Conservation (phyloP, 305 asterid species). For the Stenogyne calaminthoides region DNA sequence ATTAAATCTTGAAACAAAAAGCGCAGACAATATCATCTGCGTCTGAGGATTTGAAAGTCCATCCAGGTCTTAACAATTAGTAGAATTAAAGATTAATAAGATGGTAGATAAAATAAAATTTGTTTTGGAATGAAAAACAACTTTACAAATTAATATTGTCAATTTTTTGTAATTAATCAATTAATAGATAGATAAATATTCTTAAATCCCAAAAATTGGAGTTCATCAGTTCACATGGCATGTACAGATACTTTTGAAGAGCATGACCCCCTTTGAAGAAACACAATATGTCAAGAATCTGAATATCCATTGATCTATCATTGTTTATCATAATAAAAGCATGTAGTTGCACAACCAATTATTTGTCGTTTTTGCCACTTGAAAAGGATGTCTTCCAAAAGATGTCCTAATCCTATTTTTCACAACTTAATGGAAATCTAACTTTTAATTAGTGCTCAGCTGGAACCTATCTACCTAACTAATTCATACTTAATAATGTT, state of each 20-base stretch:
- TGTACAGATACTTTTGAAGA: not conserved
- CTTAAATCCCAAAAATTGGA: not conserved
- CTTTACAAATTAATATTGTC: no score
- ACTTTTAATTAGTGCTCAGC: not conserved
- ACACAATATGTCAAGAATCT: slow-evolving; percentile 19
- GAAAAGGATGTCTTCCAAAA: slow-evolving; percentile 20
- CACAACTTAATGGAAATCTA: not conserved
- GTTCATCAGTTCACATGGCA: not conserved
- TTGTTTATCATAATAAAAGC: slow-evolving; percentile 15
- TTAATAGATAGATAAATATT: not conserved
- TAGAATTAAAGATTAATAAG: no score
- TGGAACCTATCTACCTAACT: not conserved
- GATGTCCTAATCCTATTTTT: slow-evolving; percentile 3
- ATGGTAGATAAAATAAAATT: no score
- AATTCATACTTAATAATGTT: not conserved
- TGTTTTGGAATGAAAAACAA: no score
- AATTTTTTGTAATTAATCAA: not conserved
- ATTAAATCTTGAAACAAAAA: no score
- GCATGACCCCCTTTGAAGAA: slow-evolving; percentile 3
- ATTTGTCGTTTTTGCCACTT: slow-evolving; percentile 24
- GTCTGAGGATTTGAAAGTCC: no score
- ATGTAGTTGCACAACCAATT: slow-evolving; percentile 6
- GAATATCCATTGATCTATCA: not conserved
- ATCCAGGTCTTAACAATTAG: no score
- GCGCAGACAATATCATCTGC: no score